Conservation (phyloP, 23 red algal genomes). For the Cyanidiococcus yangmingshanensis region DNA sequence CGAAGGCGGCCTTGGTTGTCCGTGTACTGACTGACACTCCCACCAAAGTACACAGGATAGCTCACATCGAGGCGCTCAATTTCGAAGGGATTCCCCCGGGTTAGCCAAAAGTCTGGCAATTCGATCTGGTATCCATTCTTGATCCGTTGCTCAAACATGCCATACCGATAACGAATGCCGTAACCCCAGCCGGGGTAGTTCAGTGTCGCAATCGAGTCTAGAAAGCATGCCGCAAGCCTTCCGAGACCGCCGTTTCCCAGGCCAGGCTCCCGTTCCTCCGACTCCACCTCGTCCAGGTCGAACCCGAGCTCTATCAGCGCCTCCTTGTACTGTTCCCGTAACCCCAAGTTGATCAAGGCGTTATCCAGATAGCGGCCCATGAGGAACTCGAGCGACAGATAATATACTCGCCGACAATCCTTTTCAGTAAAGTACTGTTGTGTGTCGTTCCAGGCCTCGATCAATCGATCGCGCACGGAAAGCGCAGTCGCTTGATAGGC, state of each 20-base stretch:
- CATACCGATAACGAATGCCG: constrained; percentile 98
- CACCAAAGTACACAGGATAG: constrained; percentile 91
- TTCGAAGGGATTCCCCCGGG: constrained; percentile 91
- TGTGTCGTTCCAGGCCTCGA: constrained; percentile 99
- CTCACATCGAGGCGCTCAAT: constrained; percentile 96
- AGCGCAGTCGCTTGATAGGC: constrained; percentile 91
- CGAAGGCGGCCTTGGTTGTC: constrained; percentile 30
- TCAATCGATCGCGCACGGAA: constrained; percentile 83
- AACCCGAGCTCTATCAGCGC: constrained; percentile 78
- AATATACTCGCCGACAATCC: constrained; percentile 92
- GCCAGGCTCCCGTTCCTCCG: constrained; percentile 88
- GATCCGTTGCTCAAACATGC: constrained; percentile 97
- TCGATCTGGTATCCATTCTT: constrained; percentile 84
- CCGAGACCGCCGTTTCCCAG: constrained; percentile 95
- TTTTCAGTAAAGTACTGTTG: constrained; percentile 97
- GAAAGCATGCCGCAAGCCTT: constrained; percentile 91
- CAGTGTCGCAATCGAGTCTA: constrained; percentile 94
- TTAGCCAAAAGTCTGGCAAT: constrained; percentile 98
- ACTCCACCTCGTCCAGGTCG: constrained; percentile 55
- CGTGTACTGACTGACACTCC: constrained; percentile 49
- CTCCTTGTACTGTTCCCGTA: constrained; percentile 73
- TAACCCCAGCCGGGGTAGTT: constrained; percentile 99
- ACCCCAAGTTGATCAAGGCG: constrained; percentile 89
- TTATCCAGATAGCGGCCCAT: constrained; percentile 96
- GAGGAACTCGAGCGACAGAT: constrained; percentile 92